Percentiles rank a stretch among this genome's conserved stretches.
Evolutionary conservation across 163 green algal species (phyloP).

Genomic region (Chlamydomonas reinhardtii): DNA sequence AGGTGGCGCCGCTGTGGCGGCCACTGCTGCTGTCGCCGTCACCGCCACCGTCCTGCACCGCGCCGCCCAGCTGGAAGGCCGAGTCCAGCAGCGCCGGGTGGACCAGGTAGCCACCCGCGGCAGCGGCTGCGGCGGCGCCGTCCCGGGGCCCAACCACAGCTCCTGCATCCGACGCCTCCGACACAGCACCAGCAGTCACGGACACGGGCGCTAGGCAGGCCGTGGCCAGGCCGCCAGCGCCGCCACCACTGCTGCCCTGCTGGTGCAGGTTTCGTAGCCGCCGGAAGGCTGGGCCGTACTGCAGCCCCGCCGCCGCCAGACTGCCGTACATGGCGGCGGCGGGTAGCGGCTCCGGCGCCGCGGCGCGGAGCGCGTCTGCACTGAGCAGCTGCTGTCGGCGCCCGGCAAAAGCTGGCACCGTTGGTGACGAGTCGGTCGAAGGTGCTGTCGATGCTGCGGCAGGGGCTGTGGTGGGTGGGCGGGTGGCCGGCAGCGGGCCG

Average conservation of each 20-base stretch:
- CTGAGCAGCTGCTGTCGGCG: neutral
- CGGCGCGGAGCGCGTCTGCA: constrained; percentile 33
- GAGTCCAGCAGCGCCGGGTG: constrained; percentile 77
- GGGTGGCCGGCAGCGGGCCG: too few relatives aligned
- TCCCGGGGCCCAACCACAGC: too few relatives aligned
- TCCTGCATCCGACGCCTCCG: neutral
- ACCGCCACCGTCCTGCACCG: neutral
- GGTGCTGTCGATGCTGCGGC: neutral
- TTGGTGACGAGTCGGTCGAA: neutral
- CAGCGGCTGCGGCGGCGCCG: neutral
- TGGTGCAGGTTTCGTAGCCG: constrained; percentile 80
- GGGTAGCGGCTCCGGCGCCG: constrained; percentile 5
- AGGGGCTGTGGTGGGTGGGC: too few relatives aligned
- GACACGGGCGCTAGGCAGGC: neutral
- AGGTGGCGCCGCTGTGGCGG: constrained; percentile 19
- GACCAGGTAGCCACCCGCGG: too few relatives aligned
- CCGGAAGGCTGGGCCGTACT: constrained; percentile 93
- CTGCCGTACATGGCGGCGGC: constrained; percentile 77
- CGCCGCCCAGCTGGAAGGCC: constrained; percentile 76
- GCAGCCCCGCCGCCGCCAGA: constrained; percentile 84
- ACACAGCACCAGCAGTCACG: neutral
- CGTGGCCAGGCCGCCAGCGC: neutral
- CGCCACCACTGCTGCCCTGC: too few relatives aligned
- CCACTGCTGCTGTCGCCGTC: neutral
- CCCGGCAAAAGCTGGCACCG: neutral